Percentiles rank a stretch among this genome's conserved stretches.
phyloP scores from a whole-genome alignment of 306 rosid genomes.

The Dryas drummondii region DNA sequence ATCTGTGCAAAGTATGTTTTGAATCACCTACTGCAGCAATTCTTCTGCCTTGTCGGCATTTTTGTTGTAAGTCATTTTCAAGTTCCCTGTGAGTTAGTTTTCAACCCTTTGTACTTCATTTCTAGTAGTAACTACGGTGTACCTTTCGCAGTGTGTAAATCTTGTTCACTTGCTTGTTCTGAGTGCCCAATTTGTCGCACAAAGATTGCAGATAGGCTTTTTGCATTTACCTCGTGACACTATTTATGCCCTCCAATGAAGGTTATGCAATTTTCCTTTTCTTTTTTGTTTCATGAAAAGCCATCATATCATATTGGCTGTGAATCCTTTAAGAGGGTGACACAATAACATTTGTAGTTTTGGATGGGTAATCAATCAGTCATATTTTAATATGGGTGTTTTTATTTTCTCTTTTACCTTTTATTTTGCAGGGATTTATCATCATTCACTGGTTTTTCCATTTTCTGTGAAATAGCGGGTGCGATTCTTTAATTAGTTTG shows the following conservation, averaged over 20 bases:
- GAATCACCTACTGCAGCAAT: constrained; percentile 96
- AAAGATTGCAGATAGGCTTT: constrained; percentile 92
- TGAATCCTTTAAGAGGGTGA: not conserved
- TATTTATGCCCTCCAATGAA: constrained; percentile 21
- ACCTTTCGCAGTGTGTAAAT: constrained; percentile 69
- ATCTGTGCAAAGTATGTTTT: constrained; percentile 92
- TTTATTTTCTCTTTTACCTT: not conserved
- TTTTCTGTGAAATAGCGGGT: constrained; percentile 47
- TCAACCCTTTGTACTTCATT: not conserved
- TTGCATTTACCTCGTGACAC: constrained; percentile 80
- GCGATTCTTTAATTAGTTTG: constrained; percentile 88
- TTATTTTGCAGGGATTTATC: constrained; percentile 54
- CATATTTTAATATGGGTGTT: not conserved
- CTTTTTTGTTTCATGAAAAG: not conserved
- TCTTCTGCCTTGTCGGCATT: constrained; percentile 97
- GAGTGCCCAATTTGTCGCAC: constrained; percentile 98
- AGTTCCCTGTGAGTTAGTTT: not conserved
- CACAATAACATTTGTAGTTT: not conserved
- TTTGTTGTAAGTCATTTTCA: constrained; percentile 69
- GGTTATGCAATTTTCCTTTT: constrained; percentile 37
- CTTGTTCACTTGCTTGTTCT: constrained; percentile 96
- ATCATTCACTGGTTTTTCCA: constrained; percentile 24
- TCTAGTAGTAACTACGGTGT: not conserved
- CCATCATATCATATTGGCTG: not conserved
- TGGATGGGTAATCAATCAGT: not conserved